A percentile compares a stretch with the other conserved stretches of the same genome.
Evolutionary conservation across 2,329 filamentous ascomycete species (phyloP).

Genomic region (Colletotrichum musae): DNA sequence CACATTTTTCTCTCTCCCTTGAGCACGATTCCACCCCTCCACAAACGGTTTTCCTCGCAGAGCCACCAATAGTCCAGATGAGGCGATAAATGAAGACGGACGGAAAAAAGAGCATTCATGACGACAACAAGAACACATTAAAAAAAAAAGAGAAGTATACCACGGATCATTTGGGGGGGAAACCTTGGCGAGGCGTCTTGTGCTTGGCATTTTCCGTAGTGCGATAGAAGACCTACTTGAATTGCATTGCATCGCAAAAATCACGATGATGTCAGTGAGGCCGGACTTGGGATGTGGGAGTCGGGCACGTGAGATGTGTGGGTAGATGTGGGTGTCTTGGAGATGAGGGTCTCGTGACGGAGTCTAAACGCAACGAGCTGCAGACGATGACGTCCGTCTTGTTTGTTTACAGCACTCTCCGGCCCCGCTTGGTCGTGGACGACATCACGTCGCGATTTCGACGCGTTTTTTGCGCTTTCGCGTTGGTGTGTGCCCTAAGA

Average conservation of each 20-base stretch:
- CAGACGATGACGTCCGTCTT: neutral
- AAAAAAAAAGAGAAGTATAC: slow-evolving; percentile 18
- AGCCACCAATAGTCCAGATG: slow-evolving; percentile 23
- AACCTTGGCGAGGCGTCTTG: slow-evolving; percentile 37
- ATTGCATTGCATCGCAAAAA: slow-evolving; percentile 17
- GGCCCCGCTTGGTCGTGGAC: neutral
- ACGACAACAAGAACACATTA: neutral
- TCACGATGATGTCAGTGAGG: neutral
- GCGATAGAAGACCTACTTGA: slow-evolving; percentile 14
- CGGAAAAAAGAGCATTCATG: slow-evolving; percentile 11
- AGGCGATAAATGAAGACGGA: slow-evolving; percentile 32
- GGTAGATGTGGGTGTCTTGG: too few relatives aligned
- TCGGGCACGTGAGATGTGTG: neutral
- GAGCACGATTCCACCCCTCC: neutral
- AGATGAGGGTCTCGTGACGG: too few relatives aligned
- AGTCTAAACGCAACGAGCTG: too few relatives aligned
- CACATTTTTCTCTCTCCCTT: neutral
- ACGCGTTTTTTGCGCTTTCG: slow-evolving; percentile 15
- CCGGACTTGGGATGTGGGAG: neutral
- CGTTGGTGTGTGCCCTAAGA: slow-evolving; percentile 26
- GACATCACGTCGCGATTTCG: slow-evolving; percentile 1
- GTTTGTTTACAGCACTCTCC: neutral
- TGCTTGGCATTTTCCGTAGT: slow-evolving; percentile 23
- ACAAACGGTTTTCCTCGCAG: slow-evolving; percentile 1
- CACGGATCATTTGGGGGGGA: slow-evolving; percentile 22